These are phyloP conservation scores for Obelidium mucronatum DNA, from an alignment of 192 early-diverging fungal species.

Conservation along the genomic window DNA sequence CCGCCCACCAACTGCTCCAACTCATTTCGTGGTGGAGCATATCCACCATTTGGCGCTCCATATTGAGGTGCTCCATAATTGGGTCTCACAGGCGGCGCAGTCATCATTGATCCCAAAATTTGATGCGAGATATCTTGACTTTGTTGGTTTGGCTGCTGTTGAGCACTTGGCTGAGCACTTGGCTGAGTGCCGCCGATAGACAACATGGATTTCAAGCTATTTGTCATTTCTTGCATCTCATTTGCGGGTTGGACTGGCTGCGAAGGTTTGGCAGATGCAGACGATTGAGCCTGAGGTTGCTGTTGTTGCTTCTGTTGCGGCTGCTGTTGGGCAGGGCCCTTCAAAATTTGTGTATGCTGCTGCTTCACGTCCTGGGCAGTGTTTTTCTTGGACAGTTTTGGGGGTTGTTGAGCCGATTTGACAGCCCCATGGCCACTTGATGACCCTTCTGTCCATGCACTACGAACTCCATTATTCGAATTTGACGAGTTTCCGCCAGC, in stretches of 20 bases:
- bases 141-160: slow-evolving; percentile 8
- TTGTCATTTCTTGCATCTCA: slow-evolving; percentile 25
- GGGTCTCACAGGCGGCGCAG: too few species aligned
- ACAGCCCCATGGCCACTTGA: not conserved
- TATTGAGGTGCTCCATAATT: too few species aligned
- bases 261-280: too few species aligned
- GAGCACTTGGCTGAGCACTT: not conserved
- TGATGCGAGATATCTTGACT: slow-evolving; percentile 27
- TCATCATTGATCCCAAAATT: slow-evolving; percentile 26
- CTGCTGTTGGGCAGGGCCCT: slow-evolving; percentile 4
- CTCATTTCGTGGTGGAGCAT: slow-evolving; percentile 9
- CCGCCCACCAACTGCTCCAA: slow-evolving; percentile 12
- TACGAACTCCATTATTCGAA: not conserved
- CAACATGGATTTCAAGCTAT: slow-evolving; percentile 31
- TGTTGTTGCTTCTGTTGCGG: slow-evolving; percentile 2
- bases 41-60: too few species aligned
- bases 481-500: too few species aligned
- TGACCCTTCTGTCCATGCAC: slow-evolving; percentile 16
- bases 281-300: not conserved
- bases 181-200: slow-evolving; percentile 19
- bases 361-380: not conserved
- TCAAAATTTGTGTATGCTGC: slow-evolving; percentile 25
- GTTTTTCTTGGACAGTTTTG: not conserved
- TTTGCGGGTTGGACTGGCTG: not conserved
- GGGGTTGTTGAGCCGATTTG: not conserved